Evolutionary conservation across 257 asterid genomes (phyloP).

Genomic region (Handroanthus guayacan): DNA sequence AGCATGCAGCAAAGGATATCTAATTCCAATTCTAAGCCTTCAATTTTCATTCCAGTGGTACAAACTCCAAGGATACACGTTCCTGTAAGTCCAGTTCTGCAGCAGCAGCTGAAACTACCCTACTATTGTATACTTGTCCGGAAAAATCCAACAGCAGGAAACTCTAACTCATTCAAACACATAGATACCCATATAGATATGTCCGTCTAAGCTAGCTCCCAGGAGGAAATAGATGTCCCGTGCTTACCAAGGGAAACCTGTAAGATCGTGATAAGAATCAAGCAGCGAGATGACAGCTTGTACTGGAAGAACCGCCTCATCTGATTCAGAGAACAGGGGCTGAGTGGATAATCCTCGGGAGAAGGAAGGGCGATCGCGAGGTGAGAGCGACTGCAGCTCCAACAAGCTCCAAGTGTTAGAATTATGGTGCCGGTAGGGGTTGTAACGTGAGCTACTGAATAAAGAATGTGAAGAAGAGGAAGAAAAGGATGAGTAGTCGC

Average conservation of each 20-base stretch:
- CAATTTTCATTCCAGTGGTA: constrained; percentile 8
- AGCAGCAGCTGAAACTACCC: background rate
- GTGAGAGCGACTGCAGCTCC: constrained; percentile 29
- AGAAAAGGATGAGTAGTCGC: constrained; percentile 34
- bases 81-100: background rate
- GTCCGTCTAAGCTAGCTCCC: background rate
- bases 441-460: constrained; percentile 28
- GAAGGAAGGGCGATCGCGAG: constrained; percentile 23
- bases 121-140: background rate
- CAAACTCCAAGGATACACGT: constrained; percentile 3
- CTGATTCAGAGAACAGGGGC: constrained; percentile 27
- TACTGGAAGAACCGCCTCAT: constrained; percentile 45
- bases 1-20: background rate
- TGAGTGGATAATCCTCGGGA: constrained; percentile 46
- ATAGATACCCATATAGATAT: background rate
- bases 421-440: constrained; percentile 16
- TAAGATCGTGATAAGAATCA: constrained; percentile 53
- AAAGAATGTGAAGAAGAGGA: constrained; percentile 19
- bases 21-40: background rate
- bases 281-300: constrained; percentile 51
- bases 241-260: constrained; percentile 61
- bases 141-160: background rate
- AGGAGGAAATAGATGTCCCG: constrained; percentile 1
- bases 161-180: background rate
- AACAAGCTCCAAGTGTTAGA: constrained; percentile 30